A percentile compares a stretch with the other conserved stretches of the same genome.
Conservation (phyloP, 176 grass and related monocot species). For the Poa pratensis region DNA sequence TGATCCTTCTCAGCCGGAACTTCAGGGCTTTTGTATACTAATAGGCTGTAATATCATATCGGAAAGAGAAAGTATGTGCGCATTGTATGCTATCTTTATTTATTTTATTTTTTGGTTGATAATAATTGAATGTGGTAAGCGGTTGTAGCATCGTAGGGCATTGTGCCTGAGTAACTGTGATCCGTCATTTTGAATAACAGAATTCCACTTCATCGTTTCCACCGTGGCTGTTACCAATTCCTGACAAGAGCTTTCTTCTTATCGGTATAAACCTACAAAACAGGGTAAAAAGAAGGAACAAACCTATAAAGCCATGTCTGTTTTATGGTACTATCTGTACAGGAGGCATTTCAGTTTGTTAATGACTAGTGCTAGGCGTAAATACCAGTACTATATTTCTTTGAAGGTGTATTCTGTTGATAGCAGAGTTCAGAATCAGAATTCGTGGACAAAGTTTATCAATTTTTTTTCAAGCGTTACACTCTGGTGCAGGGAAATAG, state of each 20-base stretch:
- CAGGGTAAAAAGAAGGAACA: background rate
- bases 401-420: no score
- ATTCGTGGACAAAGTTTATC: no score
- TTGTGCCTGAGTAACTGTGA: background rate
- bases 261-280: no score
- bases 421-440: no score
- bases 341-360: background rate
- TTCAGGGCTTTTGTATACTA: slow-evolving; percentile 40
- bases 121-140: slow-evolving; percentile 31
- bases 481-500: no score
- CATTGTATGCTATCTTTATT: slow-evolving; percentile 13
- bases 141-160: slow-evolving; percentile 13
- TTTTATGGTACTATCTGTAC: background rate
- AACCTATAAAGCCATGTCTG: background rate
- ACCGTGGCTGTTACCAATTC: background rate
- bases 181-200: background rate
- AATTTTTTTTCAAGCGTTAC: no score
- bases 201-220: background rate
- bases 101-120: slow-evolving; percentile 14
- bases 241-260: background rate
- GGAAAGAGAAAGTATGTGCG: slow-evolving; percentile 5
- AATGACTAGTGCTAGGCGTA: background rate
- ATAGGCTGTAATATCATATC: slow-evolving; percentile 33
- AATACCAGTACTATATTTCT: no score
- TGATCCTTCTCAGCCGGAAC: slow-evolving; percentile 44